These are phyloP conservation scores for Penicillium frequentans DNA, from an alignment of 2,329 filamentous ascomycete species.

Conservation along the genomic window DNA sequence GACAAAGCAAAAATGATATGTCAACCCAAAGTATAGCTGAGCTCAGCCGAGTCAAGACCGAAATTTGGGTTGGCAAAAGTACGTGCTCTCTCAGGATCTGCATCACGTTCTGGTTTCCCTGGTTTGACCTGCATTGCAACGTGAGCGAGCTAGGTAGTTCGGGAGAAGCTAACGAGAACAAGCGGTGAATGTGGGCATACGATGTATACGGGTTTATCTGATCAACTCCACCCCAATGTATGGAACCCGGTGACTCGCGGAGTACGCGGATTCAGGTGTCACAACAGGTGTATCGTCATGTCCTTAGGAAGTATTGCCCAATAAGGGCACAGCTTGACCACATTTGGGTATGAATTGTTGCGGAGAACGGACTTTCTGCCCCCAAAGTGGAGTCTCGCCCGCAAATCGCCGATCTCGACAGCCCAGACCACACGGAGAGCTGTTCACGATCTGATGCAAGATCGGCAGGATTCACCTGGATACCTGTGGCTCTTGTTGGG, in stretches of 20 bases:
- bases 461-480: constrained; percentile 17
- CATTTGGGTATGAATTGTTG: background rate
- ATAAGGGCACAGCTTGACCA: background rate
- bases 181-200: constrained; percentile 22
- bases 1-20: constrained; percentile 16
- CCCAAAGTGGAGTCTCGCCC: constrained; percentile 19
- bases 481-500: background rate
- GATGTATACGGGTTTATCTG: constrained; percentile 18
- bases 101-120: background rate
- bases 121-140: background rate
- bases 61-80: constrained; percentile 23
- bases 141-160: background rate
- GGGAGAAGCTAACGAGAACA: background rate
- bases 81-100: constrained; percentile 12
- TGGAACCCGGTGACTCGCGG: constrained; percentile 1
- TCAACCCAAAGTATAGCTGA: constrained; percentile 8
- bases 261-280: constrained; percentile 5
- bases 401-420: constrained; percentile 24
- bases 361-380: constrained; percentile 10
- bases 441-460: constrained; percentile 25
- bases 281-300: constrained; percentile 9
- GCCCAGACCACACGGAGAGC: constrained; percentile 14
- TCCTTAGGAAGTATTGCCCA: constrained; percentile 6
- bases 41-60: background rate
- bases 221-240: constrained; percentile 8